Evolutionary conservation across 345 rosid genomes (phyloP).

Genomic region (Erucastrum elatum): DNA sequence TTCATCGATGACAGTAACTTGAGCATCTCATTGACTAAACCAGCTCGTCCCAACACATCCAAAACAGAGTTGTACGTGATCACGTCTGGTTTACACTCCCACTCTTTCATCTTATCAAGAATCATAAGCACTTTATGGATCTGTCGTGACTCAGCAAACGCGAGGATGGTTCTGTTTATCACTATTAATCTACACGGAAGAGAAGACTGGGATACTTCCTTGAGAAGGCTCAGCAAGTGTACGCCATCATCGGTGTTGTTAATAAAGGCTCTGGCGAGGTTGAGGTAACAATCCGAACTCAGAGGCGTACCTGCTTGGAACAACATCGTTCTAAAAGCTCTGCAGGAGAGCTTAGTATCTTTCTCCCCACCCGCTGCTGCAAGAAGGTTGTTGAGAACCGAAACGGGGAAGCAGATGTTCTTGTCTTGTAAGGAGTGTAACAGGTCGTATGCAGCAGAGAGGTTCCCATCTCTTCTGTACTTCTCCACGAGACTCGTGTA

Average conservation of each 20-base stretch:
- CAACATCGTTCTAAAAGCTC: slow-evolving; percentile 28
- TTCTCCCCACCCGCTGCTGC: slow-evolving; percentile 32
- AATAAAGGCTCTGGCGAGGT: slow-evolving; percentile 60
- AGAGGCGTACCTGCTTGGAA: slow-evolving; percentile 37
- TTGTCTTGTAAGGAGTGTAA: slow-evolving; percentile 45
- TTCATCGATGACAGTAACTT: slow-evolving; percentile 56
- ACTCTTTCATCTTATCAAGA: slow-evolving; percentile 50
- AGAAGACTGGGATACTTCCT: slow-evolving; percentile 48
- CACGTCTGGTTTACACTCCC: slow-evolving; percentile 60
- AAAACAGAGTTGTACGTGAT: slow-evolving; percentile 70
- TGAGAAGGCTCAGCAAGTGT: slow-evolving; percentile 48
- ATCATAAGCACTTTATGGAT: slow-evolving; percentile 57
- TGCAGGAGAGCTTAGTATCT: slow-evolving; percentile 32
- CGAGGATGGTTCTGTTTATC: slow-evolving; percentile 61
- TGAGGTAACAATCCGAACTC: slow-evolving; percentile 54
- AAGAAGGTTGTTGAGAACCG: slow-evolving; percentile 46
- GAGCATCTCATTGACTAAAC: slow-evolving; percentile 63
- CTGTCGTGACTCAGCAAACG: slow-evolving; percentile 72
- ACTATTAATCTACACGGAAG: slow-evolving; percentile 46
- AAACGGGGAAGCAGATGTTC: slow-evolving; percentile 40
- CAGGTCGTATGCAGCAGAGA: slow-evolving; percentile 50
- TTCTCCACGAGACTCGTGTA: slow-evolving; percentile 36
- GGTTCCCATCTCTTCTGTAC: slow-evolving; percentile 52
- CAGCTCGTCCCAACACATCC: slow-evolving; percentile 65
- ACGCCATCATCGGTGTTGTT: slow-evolving; percentile 39